Percentiles rank a stretch among this genome's conserved stretches.
Evolutionary conservation across 169 alveolate genomes (phyloP).

Genomic region (Eimeria mitis): DNA sequence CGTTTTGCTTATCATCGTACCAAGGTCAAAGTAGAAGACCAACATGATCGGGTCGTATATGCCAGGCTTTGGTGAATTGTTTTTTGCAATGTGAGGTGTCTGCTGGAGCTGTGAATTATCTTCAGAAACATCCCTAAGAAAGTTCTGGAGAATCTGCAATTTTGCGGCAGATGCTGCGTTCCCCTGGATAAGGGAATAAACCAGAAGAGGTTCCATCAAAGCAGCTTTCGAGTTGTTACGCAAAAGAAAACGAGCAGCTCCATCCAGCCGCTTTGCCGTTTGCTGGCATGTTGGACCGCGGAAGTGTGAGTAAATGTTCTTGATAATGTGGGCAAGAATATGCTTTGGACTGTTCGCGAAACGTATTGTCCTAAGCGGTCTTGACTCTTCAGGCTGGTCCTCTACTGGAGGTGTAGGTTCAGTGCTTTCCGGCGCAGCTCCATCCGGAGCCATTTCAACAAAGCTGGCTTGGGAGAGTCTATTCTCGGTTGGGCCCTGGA

Average conservation of each 20-base stretch:
- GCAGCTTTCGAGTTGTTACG: slow-evolving; percentile 55
- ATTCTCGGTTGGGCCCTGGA: not conserved
- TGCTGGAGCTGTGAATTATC: not conserved
- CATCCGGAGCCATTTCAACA: not conserved
- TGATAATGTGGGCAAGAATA: slow-evolving; percentile 14
- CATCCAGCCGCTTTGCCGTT: slow-evolving; percentile 31
- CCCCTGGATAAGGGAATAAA: slow-evolving; percentile 40
- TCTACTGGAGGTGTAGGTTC: not conserved
- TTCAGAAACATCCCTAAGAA: not conserved
- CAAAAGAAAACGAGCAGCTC: slow-evolving; percentile 5
- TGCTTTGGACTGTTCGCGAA: slow-evolving; percentile 13
- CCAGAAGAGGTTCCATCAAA: slow-evolving; percentile 34
- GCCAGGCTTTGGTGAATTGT: not conserved
- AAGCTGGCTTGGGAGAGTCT: not conserved
- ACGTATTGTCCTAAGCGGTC: not conserved
- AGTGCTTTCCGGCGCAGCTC: not conserved
- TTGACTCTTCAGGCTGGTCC: not conserved
- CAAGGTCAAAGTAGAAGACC: slow-evolving; percentile 28
- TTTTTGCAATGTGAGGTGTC: not conserved
- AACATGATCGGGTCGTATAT: slow-evolving; percentile 11
- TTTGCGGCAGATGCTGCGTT: slow-evolving; percentile 33
- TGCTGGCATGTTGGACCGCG: slow-evolving; percentile 19
- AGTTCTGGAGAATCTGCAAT: not conserved
- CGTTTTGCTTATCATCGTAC: not conserved
- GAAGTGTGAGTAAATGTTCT: not conserved